Evolutionary conservation across 1,284 basidiomycete species (phyloP).

Genomic region (Apiotrichum gracile): DNA sequence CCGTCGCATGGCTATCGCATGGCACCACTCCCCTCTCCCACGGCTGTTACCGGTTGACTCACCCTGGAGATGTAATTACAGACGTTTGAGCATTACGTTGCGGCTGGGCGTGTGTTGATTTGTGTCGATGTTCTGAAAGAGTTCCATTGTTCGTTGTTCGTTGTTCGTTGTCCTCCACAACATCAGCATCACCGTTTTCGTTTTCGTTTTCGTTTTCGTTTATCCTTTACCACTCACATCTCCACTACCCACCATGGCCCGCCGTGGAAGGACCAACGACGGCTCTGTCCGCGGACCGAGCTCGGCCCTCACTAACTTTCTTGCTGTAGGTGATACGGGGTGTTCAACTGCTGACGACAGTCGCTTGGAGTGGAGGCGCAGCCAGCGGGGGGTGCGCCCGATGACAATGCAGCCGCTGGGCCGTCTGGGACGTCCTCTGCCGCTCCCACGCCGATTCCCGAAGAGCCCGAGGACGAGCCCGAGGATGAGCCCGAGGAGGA

Average conservation of each 20-base stretch:
- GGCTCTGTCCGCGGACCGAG: constrained; percentile 70
- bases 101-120: too few relatives aligned
- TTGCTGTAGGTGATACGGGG: constrained; percentile 55
- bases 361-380: constrained; percentile 44
- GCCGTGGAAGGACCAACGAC: not conserved
- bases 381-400: not conserved
- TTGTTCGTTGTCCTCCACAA: not conserved
- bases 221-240: not conserved
- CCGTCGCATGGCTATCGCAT: not conserved
- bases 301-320: constrained; percentile 85
- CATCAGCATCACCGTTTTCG: not conserved
- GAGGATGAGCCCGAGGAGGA: constrained; percentile 10
- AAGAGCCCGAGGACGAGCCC: too few relatives aligned
- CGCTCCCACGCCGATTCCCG: too few relatives aligned
- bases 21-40: not conserved
- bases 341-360: constrained; percentile 17
- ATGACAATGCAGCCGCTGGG: constrained; percentile 5
- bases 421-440: constrained; percentile 3
- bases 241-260: not conserved
- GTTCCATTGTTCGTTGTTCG: not conserved
- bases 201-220: not conserved
- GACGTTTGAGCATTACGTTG: too few relatives aligned
- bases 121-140: too few relatives aligned
- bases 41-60: not conserved
- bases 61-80: not conserved